Percentiles rank a stretch among this genome's conserved stretches.
Evolutionary conservation across 257 asterid species (phyloP).

Genomic region (Ocimum tenuiflorum): DNA sequence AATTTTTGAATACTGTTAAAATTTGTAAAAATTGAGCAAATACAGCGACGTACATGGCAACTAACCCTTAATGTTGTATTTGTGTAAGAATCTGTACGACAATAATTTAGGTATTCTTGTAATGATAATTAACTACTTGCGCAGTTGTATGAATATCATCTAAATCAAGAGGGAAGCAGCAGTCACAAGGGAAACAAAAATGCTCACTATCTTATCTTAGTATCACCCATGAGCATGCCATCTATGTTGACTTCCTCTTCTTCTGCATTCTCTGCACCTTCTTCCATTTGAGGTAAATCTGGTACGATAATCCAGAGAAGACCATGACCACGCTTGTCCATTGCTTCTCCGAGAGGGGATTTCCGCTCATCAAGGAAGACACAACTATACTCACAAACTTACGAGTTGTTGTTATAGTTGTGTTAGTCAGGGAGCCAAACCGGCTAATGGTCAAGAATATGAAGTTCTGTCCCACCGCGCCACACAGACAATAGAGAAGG

Average conservation of each 20-base stretch:
- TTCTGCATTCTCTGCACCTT: conserved; percentile 57
- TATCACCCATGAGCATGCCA: conserved; percentile 7
- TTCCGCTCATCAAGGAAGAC: conserved; percentile 81
- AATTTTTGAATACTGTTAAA: neutral
- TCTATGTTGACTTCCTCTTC: conserved; percentile 63
- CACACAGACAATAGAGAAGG: conserved; percentile 76
- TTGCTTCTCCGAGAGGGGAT: conserved; percentile 77
- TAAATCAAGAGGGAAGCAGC: neutral
- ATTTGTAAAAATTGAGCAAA: neutral
- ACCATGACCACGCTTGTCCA: conserved; percentile 93
- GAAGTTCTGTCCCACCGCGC: conserved; percentile 90
- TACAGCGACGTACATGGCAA: neutral
- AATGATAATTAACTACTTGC: neutral
- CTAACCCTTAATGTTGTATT: neutral
- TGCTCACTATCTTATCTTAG: conserved; percentile 9
- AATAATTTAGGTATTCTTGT: neutral
- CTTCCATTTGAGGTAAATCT: conserved; percentile 81
- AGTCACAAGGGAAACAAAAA: conserved; percentile 6
- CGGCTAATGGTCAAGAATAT: conserved; percentile 85
- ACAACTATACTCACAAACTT: conserved; percentile 95
- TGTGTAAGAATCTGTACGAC: conserved; percentile 6
- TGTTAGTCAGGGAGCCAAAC: conserved; percentile 89
- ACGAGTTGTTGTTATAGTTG: conserved; percentile 91
- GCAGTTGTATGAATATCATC: neutral
- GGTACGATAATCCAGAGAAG: conserved; percentile 82